Evolutionary conservation across 176 grass and related monocot genomes (phyloP), one percentile per base, ranked within the genome.

Genomic region (Avena sativa): DNA sequence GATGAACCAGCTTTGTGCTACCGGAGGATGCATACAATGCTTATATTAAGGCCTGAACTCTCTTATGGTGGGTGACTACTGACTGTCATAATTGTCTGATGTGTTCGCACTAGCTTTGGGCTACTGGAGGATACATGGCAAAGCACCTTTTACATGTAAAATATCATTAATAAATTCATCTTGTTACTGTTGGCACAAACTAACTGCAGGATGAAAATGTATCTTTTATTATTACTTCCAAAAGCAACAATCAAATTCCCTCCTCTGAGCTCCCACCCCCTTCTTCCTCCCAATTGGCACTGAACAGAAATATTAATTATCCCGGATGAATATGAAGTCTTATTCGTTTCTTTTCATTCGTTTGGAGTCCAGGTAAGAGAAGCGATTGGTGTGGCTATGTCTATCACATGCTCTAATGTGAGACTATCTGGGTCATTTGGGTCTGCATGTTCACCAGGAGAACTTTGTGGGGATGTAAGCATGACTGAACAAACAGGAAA

Each of bases 311-410:
- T 74, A 74, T 19, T 84, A 63, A 68, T 47, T 69, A 53, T 51
- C 16, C 69, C 19, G 40, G 40, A 81, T 74, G 15, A 43, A 40
- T 44, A 58, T 15, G 21, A 38, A 38, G 16, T 49, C 47, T 87
- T 21, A 81, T 83, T 81, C 0, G 5, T 87, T 81, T 79, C 32
- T 64, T 89, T 66, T 40, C 48, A 57, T 82, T 67, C 64, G 16
- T 67, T 59, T 82, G 69, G 75, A 20, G 51, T 76, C 81, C 78
- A 98, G 97, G 93, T 98, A 56, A 94, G 97, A 90, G 97, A 98
- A 96, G 90, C 93, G 70, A 96, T 98, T 78, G 97, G 97, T 52
- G 87, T 96, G 51, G 81, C 97, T 71, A 86, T 96, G 74, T 94
- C 92, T 84, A 83, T 96, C 55, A 71, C 95, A 82, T 96, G 89